These are phyloP conservation scores for Gossypium stocksii DNA, from an alignment of 345 rosid species.

Conservation along the genomic window DNA sequence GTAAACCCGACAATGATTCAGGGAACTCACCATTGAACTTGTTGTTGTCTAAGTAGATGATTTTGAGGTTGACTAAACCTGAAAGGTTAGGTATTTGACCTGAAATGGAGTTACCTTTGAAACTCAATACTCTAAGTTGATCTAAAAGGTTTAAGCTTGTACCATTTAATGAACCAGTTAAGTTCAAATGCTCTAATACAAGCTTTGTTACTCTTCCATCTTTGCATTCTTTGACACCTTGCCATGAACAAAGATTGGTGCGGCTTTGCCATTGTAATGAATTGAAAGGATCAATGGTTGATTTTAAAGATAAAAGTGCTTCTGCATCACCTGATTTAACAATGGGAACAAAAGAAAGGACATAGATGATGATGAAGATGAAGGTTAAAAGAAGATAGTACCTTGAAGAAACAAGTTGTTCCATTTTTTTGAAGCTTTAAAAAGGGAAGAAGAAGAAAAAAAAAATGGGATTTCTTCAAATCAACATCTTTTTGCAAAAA, in stretches of 20 bases:
- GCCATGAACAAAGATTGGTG: conserved; percentile 59
- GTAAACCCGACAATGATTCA: conserved; percentile 50
- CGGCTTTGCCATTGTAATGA: conserved; percentile 57
- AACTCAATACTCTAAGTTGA: conserved; percentile 83
- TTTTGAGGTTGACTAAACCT: conserved; percentile 67
- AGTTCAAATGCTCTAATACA: conserved; percentile 63
- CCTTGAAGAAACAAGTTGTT: conserved; percentile 25
- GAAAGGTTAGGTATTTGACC: conserved; percentile 69
- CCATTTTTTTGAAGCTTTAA: conserved; percentile 20
- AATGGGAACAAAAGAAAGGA: conserved; percentile 30
- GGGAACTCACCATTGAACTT: conserved; percentile 78
- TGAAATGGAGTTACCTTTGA: conserved; percentile 76
- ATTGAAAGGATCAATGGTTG: conserved; percentile 56
- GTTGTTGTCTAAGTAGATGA: conserved; percentile 63
- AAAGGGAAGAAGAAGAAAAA: no score
- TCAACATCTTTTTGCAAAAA: conserved; percentile 5
- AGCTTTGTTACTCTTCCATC: conserved; percentile 81
- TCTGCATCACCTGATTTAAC: conserved; percentile 62
- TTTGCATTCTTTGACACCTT: conserved; percentile 66
- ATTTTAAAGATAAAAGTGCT: conserved; percentile 63
- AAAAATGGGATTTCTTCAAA: neutral
- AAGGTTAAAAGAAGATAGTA: conserved; percentile 18
- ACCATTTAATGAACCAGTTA: conserved; percentile 54
- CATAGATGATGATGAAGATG: conserved; percentile 17
- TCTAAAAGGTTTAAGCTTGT: conserved; percentile 55